A percentile compares a stretch with the other conserved stretches of the same genome.
phyloP scores from a whole-genome alignment of 2,329 filamentous ascomycete species.

The Berkeleyomyces rouxiae region DNA sequence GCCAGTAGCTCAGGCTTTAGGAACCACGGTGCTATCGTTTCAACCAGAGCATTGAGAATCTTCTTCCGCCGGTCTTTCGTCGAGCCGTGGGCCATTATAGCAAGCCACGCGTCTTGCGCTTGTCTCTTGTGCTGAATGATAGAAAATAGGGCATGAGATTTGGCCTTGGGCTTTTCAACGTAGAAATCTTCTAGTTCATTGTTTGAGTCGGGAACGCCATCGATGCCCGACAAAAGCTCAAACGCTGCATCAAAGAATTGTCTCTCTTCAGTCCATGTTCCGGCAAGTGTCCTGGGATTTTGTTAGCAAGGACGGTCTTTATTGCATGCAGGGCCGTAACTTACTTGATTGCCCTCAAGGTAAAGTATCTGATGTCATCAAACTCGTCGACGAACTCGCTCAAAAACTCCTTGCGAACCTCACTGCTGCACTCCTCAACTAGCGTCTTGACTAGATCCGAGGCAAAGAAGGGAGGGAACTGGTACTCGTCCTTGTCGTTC shows the following conservation, averaged over 20 bases:
- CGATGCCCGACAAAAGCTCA: constrained; percentile 47
- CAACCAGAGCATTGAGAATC: constrained; percentile 58
- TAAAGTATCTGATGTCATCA: constrained; percentile 73
- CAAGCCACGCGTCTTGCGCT: constrained; percentile 76
- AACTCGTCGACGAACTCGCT: constrained; percentile 64
- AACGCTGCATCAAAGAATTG: constrained; percentile 39
- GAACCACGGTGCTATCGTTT: constrained; percentile 78
- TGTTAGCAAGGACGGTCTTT: constrained; percentile 7
- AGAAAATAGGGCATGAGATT: constrained; percentile 48
- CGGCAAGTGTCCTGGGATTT: constrained; percentile 20
- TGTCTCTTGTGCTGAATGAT: constrained; percentile 57
- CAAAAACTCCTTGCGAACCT: constrained; percentile 54
- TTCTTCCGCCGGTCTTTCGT: constrained; percentile 61
- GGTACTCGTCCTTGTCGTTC: constrained; percentile 43
- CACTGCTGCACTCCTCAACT: constrained; percentile 39
- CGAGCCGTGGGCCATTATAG: constrained; percentile 51
- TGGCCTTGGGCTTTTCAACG: constrained; percentile 45
- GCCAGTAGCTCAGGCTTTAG: constrained; percentile 73
- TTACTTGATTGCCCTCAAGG: constrained; percentile 58
- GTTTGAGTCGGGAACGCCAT: constrained; percentile 50
- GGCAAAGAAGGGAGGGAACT: constrained; percentile 36
- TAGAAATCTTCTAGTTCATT: constrained; percentile 56
- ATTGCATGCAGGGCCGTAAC: constrained; percentile 19
- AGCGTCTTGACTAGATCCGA: constrained; percentile 29
- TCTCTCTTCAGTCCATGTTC: constrained; percentile 17